These are phyloP conservation scores for Ehretia macrophylla DNA, from an alignment of 257 asterid species.

Conservation along the genomic window DNA sequence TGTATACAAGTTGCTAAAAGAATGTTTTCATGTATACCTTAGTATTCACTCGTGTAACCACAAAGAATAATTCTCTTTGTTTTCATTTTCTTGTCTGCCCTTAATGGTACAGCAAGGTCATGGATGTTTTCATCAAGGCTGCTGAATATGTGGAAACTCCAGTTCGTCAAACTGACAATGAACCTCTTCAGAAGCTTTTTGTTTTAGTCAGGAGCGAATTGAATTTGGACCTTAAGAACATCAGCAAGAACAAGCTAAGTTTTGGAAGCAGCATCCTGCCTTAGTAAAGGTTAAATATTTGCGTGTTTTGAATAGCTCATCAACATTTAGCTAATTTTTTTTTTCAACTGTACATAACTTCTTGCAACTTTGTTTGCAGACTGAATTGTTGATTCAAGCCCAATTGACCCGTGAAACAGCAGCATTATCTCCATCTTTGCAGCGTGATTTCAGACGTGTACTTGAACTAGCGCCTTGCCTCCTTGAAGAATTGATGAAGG, in stretches of 20 bases:
- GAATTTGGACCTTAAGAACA: conserved; percentile 90
- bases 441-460: conserved; percentile 72
- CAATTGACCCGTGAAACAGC: conserved; percentile 90
- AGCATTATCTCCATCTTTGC: conserved; percentile 72
- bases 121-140: conserved; percentile 91
- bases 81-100: conserved; percentile 14
- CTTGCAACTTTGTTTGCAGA: conserved; percentile 39
- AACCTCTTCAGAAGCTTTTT: conserved; percentile 91
- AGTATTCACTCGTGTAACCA: no score
- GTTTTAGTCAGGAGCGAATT: conserved; percentile 93
- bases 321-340: conserved; percentile 6
- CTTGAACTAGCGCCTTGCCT: conserved; percentile 97
- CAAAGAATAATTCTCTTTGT: not conserved
- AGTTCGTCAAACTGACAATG: conserved; percentile 92
- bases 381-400: conserved; percentile 94
- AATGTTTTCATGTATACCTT: no score
- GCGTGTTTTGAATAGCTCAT: conserved; percentile 16
- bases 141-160: conserved; percentile 98
- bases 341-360: conserved; percentile 16
- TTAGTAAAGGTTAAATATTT: conserved; percentile 69
- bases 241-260: conserved; percentile 94
- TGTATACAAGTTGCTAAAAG: not conserved
- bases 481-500: conserved; percentile 98
- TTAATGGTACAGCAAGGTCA: conserved; percentile 78
- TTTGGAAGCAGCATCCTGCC: conserved; percentile 98